Evolutionary conservation across 169 alveolate species (phyloP), one percentile per base, ranked within the genome.

Genomic region (Babesia divergens): DNA sequence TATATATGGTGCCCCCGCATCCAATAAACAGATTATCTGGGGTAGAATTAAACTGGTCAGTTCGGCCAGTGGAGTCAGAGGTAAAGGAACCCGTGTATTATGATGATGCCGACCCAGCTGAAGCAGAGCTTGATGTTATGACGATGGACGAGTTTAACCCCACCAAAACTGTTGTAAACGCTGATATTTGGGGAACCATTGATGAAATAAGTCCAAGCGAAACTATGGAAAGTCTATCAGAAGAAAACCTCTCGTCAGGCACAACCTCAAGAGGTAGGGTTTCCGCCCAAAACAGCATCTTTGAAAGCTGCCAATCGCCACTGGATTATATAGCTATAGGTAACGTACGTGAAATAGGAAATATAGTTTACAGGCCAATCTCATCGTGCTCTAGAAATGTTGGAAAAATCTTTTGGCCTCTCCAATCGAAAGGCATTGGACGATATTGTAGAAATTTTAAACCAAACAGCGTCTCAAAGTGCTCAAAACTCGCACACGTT

Each of bases 1-100:
- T 35, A 26, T 83, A 83, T 40, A 60, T 76, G 66, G 53, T 70
- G 18, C 72, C 83, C 0, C 90, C 84, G 29, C 76, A 64, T n/a
- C 82, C 83, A 32, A 72, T 83, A 13, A 58, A 58, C 26, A 71
- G 86, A 24, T 11, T 28, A 49, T 59, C 54, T 16, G 84, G 71
- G 3, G 79, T 50, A 6, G 52, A 60, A 42, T 24, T 46, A 28
- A 74, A 74, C 29, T 74, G 84, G 84, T 32, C 52, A 22, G 58
- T 38, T 34, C 20, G 26, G 8, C 43, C 44, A 22, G 18, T 43
- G 20, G 69, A 71, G 24, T 20, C 51, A 16, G 38, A n/a, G 0
- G 37, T 56, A 11, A 26, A 49, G 8, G 83, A 71, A 1, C n/a
- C 58, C 0, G n/a, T 38, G 59, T 43, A 18, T 7, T 69, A 43